Evolutionary conservation across 1,284 basidiomycete species (phyloP), one percentile per base, ranked within the genome.

Genomic region (Mycosarcoma maydis): DNA sequence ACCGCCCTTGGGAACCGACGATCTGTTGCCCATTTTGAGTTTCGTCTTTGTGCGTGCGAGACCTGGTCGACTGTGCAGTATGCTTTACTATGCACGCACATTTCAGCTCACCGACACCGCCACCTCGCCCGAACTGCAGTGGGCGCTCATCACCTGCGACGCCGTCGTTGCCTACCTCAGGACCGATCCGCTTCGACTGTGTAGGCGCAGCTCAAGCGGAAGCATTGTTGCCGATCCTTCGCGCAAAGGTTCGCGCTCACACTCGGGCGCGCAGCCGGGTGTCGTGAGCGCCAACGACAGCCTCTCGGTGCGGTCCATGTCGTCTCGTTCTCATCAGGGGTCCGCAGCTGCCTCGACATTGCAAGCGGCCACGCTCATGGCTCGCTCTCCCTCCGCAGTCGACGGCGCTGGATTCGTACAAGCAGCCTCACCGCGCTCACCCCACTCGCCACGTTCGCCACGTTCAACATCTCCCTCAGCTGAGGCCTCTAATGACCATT

Each of bases 121-220:
- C 29, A 58, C 44, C 11, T 56, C 55, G 30, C 46, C 52, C 3
- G 55, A 54, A 14, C 41, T 59, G 14, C 50, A 69, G 20, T 71
- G 68, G 68, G 61, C 62, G 2, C 51, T 71, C 13, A 55, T 61
- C 19, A 71, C 60, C 2, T 58, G 39, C 38, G 68, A 71, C 23
- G 57, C 68, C 6, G 68, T 71, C 19, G 32, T 67, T 32, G 40
- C 45, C 39, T 71, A 71, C 16, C 68, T 71, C 27, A 33, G 47
- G 5, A 44, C 43, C 26, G 68, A 71, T 33, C 68, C 68, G 17
- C 56, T 71, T 16, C 50, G 52, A 13, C 37, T 70, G 8, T 45
- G 55, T 20, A 46, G 50, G 17, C 45, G 61, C 19, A 37, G 50
- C 37, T 54, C 54, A 10, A 54, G 43, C 17, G 49, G 49, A 34